Percentiles rank a stretch among this genome's conserved stretches.
phyloP scores from a whole-genome alignment of 1,139 yeast species.

The Entelexis sorbosivorans region DNA sequence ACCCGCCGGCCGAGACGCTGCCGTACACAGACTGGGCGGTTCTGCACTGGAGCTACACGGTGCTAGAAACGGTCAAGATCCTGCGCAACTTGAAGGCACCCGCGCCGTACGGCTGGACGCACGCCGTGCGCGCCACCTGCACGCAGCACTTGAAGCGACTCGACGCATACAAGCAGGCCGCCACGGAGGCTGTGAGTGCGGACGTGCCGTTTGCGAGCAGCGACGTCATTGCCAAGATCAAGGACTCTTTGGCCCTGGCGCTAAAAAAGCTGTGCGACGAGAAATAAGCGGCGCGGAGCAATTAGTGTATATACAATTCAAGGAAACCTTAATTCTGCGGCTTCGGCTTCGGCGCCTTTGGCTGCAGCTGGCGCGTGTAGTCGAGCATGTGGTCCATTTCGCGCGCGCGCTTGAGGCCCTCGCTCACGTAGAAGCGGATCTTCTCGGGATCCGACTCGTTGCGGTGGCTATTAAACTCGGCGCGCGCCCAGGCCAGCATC shows the following conservation, averaged over 20 bases:
- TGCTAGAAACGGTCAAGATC: constrained; percentile 27
- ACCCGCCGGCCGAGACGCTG: constrained; percentile 1
- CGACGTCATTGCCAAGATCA: background rate
- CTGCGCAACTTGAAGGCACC: constrained; percentile 13
- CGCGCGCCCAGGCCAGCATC: constrained; percentile 31
- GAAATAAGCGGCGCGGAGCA: background rate
- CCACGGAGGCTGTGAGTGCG: background rate
- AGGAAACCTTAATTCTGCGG: background rate
- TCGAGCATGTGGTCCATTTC: constrained; percentile 27
- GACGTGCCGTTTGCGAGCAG: background rate
- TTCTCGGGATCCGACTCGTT: constrained; percentile 28
- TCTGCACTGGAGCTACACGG: constrained; percentile 27
- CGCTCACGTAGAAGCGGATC: constrained; percentile 30
- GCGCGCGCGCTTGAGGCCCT: constrained; percentile 30
- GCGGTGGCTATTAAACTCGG: constrained; percentile 29
- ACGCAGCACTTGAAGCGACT: background rate
- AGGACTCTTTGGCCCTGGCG: background rate
- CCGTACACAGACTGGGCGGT: constrained; percentile 25
- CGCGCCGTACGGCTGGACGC: background rate
- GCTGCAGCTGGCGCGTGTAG: background rate
- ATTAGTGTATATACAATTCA: background rate
- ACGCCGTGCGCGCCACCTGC: background rate
- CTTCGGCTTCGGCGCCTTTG: background rate
- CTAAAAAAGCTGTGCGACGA: background rate
- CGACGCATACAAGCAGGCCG: background rate